Percentiles rank a stretch among this genome's conserved stretches.
Conservation (phyloP, 1,139 yeast genomes). For the Protomyces pachydermus region DNA sequence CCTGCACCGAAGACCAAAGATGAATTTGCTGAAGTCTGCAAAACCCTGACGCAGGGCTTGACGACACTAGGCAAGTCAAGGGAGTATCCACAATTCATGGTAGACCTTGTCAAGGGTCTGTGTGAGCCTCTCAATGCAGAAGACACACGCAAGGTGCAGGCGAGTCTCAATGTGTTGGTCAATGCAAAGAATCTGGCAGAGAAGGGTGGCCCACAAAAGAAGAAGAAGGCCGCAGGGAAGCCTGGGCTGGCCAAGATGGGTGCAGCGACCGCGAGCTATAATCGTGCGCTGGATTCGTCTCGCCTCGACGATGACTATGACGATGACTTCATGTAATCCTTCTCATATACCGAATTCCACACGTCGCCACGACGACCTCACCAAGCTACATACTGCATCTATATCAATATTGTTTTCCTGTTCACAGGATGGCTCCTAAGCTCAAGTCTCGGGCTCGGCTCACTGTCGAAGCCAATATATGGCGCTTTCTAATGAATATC, state of each 20-base stretch:
- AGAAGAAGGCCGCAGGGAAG: slow-evolving; percentile 88
- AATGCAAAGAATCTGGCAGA: slow-evolving; percentile 59
- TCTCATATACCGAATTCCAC: background rate
- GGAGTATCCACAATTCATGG: slow-evolving; percentile 75
- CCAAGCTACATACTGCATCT: too few relatives aligned
- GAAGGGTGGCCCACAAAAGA: slow-evolving; percentile 45
- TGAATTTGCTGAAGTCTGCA: slow-evolving; percentile 79
- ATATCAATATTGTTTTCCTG: background rate
- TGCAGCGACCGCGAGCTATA: slow-evolving; percentile 49
- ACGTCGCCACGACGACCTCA: too few relatives aligned
- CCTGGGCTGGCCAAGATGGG: slow-evolving; percentile 94
- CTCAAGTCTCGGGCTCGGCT: background rate
- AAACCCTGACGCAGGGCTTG: slow-evolving; percentile 65
- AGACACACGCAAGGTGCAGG: slow-evolving; percentile 74
- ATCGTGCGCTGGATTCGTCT: slow-evolving; percentile 11
- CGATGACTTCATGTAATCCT: slow-evolving; percentile 1
- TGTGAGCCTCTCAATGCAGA: slow-evolving; percentile 70
- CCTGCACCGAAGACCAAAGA: slow-evolving; percentile 63
- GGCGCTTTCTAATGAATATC: slow-evolving; percentile 15
- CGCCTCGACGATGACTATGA: slow-evolving; percentile 25
- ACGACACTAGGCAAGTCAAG: slow-evolving; percentile 56
- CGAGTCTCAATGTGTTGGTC: slow-evolving; percentile 73
- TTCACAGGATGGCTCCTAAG: background rate
- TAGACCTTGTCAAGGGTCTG: slow-evolving; percentile 55
- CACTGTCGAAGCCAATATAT: background rate